Evolutionary conservation across 2,329 filamentous ascomycete species (phyloP).

Genomic region (Alternaria viburni): DNA sequence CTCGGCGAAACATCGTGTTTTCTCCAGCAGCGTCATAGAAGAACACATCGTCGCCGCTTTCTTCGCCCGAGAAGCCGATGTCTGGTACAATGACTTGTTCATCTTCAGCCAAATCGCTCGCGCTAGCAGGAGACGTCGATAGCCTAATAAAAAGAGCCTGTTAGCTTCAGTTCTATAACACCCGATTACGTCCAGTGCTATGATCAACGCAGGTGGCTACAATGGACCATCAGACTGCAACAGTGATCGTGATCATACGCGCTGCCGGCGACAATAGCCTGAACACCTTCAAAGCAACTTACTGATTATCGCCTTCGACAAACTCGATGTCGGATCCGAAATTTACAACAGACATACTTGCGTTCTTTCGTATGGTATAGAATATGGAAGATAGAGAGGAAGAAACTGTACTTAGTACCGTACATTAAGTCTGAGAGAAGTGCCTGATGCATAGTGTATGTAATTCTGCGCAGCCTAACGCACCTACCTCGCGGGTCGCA

Average conservation of each 20-base stretch:
- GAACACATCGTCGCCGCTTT: neutral
- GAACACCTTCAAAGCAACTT: neutral
- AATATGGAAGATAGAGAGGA: neutral
- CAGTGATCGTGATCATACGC: neutral
- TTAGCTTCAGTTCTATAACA: neutral
- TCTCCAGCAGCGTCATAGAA: neutral
- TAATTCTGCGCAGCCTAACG: neutral
- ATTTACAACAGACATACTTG: neutral
- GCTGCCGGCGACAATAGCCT: neutral
- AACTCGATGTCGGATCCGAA: neutral
- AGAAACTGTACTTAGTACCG: neutral
- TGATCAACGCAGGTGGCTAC: neutral
- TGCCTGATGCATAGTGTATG: neutral
- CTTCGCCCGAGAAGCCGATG: neutral
- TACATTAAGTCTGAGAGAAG: neutral
- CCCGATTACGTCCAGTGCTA: neutral
- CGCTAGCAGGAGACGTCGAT: rapidly evolving
- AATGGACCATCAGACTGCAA: neutral
- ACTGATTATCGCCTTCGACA: neutral
- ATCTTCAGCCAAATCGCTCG: neutral
- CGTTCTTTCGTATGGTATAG: neutral
- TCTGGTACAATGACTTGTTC: neutral
- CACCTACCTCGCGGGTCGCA: neutral
- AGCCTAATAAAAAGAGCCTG: neutral
- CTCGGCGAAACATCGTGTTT: neutral